Evolutionary conservation across 2,329 filamentous ascomycete genomes (phyloP).

Genomic region (Nothopassalora personata): DNA sequence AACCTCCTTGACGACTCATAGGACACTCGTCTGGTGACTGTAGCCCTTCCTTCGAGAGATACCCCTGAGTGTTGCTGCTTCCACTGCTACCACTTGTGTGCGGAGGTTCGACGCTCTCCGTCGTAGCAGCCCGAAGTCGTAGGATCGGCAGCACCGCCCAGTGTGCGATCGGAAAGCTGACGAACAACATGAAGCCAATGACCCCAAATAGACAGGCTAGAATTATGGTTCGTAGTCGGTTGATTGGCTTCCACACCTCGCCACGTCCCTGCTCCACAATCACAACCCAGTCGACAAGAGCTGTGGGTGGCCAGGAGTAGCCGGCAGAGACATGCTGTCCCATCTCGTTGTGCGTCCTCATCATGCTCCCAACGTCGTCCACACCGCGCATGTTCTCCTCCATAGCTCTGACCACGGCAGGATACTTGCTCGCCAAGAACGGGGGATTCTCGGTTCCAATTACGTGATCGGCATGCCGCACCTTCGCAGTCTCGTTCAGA

Average conservation of each 20-base stretch:
- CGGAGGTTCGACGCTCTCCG: constrained; percentile 64
- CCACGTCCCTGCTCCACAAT: constrained; percentile 68
- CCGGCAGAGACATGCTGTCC: constrained; percentile 67
- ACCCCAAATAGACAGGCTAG: constrained; percentile 82
- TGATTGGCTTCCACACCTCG: constrained; percentile 74
- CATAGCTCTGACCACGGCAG: constrained; percentile 58
- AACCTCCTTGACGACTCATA: constrained; percentile 13
- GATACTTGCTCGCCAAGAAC: constrained; percentile 59
- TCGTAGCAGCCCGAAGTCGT: constrained; percentile 67
- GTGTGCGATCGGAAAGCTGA: constrained; percentile 75
- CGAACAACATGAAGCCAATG: constrained; percentile 60
- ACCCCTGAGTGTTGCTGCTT: constrained; percentile 29
- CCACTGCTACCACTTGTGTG: constrained; percentile 33
- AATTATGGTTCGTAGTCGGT: constrained; percentile 72
- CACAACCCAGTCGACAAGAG: constrained; percentile 74
- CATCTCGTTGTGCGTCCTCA: constrained; percentile 65
- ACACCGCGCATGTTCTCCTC: constrained; percentile 29
- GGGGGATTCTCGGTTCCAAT: constrained; percentile 41
- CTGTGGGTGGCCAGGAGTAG: constrained; percentile 64
- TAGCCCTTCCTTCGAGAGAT: constrained; percentile 5
- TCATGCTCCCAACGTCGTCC: constrained; percentile 59
- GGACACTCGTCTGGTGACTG: background rate
- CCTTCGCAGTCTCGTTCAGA: constrained; percentile 22
- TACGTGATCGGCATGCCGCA: constrained; percentile 26
- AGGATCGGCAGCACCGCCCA: constrained; percentile 75